Evolutionary conservation across 768 basidiomycete species (phyloP), one percentile per base, ranked within the genome.

Genomic region (Vishniacozyma victoriae): DNA sequence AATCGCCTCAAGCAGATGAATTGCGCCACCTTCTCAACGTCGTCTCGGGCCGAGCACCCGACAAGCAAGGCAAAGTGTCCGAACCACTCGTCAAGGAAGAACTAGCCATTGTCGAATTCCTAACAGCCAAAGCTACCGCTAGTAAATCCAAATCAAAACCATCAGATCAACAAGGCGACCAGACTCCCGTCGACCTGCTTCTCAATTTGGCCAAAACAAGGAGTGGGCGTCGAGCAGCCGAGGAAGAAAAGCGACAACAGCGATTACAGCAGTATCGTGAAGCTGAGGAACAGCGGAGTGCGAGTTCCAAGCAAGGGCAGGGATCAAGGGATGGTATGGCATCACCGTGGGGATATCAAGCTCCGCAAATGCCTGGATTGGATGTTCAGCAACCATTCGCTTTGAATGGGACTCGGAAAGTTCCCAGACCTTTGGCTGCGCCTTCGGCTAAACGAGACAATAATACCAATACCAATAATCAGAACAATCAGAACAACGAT

Each of bases 71-170:
- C 14, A 52, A 56, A 12, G 46, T 65, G 3, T 73, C 72, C 0
- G 68, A 70, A 48, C 70, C 72, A 0, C 62, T 72, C 15, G 72
- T 73, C 16, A 71, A 72, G 44, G 70, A 72, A 46, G 72, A 73
- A 56, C 57, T 73, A 5, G 72, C 72, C 22, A 71, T 73, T 36
- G 72, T 72, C 31, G 72, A 73, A 31, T 71, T 73, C 44, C 57
- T 73, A 19, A 72, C 67, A 3, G 65, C 69, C 16, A 69, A 70
- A 33, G 49, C 64, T 27, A 63, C 54, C 48, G 46, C 42, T 19
- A 40, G 57, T 14, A 55, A 46, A 38, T n/a, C n/a, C n/a, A 29
- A 26, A 44, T 24, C 35, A 44, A 36, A 11, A 19, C 18, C 35
- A 7, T 24, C 16, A 15, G 24, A 33, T 9, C 9, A n/a, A 33